Conservation (phyloP, 2,329 filamentous ascomycete genomes). For the Aspergillus clavatus region DNA sequence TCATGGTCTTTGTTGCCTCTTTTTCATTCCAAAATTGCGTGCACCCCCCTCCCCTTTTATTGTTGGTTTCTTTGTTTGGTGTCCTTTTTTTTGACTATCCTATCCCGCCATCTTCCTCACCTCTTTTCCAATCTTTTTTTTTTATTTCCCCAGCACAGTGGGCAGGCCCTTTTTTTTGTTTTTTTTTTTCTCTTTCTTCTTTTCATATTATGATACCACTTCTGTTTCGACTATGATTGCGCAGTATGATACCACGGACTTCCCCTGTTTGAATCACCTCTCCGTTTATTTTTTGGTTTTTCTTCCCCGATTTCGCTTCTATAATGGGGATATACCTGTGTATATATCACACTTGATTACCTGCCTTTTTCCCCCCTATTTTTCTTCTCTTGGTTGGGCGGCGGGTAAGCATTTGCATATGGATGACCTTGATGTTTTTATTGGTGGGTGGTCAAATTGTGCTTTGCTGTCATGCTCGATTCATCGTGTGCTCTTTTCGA, state of each 20-base stretch:
- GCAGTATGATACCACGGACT: conserved; percentile 33
- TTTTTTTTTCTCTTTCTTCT: background rate
- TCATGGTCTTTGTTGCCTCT: conserved; percentile 4
- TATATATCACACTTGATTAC: conserved; percentile 6
- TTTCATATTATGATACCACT: conserved; percentile 38
- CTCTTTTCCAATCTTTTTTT: background rate
- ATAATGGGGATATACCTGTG: conserved; percentile 3
- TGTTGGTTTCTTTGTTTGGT: too few relatives aligned
- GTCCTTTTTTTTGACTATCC: conserved; percentile 10
- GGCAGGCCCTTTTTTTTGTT: conserved; percentile 3
- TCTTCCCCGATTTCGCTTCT: too few relatives aligned
- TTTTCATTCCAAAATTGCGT: conserved; percentile 5
- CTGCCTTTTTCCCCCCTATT: background rate
- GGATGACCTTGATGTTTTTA: background rate
- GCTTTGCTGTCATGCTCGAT: background rate
- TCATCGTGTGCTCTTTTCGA: background rate
- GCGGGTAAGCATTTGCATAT: background rate
- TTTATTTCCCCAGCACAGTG: conserved; percentile 3
- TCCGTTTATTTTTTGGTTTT: background rate
- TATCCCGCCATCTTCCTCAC: conserved; percentile 2
- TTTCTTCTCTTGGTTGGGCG: background rate
- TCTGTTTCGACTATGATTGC: conserved; percentile 33
- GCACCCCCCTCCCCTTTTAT: conserved; percentile 8
- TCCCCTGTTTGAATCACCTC: conserved; percentile 5
- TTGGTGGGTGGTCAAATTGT: background rate